Evolutionary conservation across 1,284 basidiomycete genomes (phyloP).

Genomic region (Porphyrellus sp.): DNA sequence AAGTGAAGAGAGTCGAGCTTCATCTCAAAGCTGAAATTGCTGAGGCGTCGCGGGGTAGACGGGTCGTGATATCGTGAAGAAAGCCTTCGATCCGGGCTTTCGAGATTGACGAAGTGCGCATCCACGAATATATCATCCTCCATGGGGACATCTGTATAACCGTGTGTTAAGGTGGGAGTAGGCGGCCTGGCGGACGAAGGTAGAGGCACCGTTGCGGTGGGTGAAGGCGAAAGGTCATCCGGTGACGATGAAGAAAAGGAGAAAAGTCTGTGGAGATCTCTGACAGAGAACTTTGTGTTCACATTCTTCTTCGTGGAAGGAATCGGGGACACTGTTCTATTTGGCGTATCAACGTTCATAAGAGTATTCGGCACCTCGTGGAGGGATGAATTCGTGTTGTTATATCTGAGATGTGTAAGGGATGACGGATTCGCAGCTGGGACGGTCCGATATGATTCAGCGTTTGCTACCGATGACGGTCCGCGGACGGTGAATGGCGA

Average conservation of each 20-base stretch:
- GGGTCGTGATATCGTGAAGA: slow-evolving; percentile 1
- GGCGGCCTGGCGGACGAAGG: slow-evolving; percentile 8
- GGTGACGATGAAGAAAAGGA: slow-evolving; percentile 38
- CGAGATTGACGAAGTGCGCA: slow-evolving; percentile 21
- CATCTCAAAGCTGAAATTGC: slow-evolving; percentile 55
- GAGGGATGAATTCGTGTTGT: slow-evolving; percentile 9
- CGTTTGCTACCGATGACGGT: slow-evolving; percentile 1
- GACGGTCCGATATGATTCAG: slow-evolving; percentile 3
- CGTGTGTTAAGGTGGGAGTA: slow-evolving; percentile 12
- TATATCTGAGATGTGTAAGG: slow-evolving; percentile 6
- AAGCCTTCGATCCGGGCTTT: slow-evolving; percentile 12
- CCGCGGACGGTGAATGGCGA: slow-evolving; percentile 3
- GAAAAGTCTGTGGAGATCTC: slow-evolving; percentile 36
- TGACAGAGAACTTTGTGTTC: slow-evolving; percentile 29
- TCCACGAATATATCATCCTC: slow-evolving; percentile 20
- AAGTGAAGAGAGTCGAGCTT: slow-evolving; percentile 66
- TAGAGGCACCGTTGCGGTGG: slow-evolving; percentile 1
- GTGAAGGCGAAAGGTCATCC: slow-evolving; percentile 2
- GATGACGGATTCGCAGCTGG: slow-evolving; percentile 9
- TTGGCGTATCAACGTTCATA: slow-evolving; percentile 18
- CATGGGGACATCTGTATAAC: slow-evolving; percentile 17
- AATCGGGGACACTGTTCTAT: slow-evolving; percentile 11
- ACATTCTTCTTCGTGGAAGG: slow-evolving; percentile 19
- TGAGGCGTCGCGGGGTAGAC: slow-evolving; percentile 8
- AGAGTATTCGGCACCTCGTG: slow-evolving; percentile 13